Evolutionary conservation across 495 filamentous ascomycete species (phyloP).

Genomic region (Talaromyces borbonicus): DNA sequence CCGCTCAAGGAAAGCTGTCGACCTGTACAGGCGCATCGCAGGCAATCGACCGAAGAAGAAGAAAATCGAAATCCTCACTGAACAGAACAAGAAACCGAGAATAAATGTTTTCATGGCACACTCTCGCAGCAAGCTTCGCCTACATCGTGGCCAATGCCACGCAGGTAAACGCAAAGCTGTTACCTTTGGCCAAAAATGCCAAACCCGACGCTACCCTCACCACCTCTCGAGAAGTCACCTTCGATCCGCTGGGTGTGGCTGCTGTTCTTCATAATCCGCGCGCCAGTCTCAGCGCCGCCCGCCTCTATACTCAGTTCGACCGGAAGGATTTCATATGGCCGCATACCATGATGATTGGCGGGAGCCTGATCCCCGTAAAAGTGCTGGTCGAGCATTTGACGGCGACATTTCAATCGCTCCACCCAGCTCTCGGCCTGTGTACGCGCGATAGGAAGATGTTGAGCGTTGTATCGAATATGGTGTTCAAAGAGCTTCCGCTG

Average conservation of each 20-base stretch:
- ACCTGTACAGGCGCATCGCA: no score
- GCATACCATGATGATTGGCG: slow-evolving; percentile 23
- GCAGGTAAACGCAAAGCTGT: neutral
- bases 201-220: slow-evolving; percentile 6
- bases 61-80: no score
- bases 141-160: neutral
- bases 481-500: slow-evolving; percentile 20
- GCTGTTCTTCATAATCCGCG: slow-evolving; percentile 22
- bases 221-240: slow-evolving; percentile 14
- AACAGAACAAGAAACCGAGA: no score
- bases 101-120: no score
- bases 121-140: no score
- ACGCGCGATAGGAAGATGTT: slow-evolving; percentile 18
- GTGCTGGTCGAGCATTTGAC: slow-evolving; percentile 22
- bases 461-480: slow-evolving; percentile 16
- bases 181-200: neutral
- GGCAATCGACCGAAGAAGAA: no score
- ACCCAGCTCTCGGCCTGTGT: slow-evolving; percentile 20
- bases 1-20: no score
- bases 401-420: slow-evolving; percentile 14
- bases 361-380: slow-evolving; percentile 18
- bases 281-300: slow-evolving; percentile 17
- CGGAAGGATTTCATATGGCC: slow-evolving; percentile 19
- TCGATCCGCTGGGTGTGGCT: slow-evolving; percentile 24
- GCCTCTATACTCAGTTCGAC: slow-evolving; percentile 22